A percentile compares a stretch with the other conserved stretches of the same genome.
phyloP scores from a whole-genome alignment of 441 rosid genomes.

The Arabidopsis lyrata region DNA sequence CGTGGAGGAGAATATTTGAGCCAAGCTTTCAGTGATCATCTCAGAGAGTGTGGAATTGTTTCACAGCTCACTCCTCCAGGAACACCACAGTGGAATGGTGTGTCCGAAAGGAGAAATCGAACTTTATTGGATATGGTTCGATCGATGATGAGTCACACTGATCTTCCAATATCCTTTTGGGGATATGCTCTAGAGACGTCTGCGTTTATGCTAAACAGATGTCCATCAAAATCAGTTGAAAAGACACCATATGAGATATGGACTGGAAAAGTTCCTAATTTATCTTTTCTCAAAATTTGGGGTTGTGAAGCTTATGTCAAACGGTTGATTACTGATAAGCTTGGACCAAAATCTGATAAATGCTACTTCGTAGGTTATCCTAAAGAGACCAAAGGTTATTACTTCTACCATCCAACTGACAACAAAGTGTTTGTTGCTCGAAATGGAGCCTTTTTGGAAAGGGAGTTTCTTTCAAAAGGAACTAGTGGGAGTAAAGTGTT shows the following conservation, averaged over 20 bases:
- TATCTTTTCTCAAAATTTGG: background rate
- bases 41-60: background rate
- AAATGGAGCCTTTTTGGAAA: background rate
- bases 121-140: slow-evolving; percentile 10
- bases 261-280: background rate
- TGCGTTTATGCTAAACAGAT: background rate
- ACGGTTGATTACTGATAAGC: background rate
- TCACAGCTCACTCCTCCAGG: background rate
- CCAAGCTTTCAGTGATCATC: slow-evolving; percentile 1
- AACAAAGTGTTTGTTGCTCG: slow-evolving; percentile 5
- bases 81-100: slow-evolving; percentile 12
- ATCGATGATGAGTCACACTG: background rate
- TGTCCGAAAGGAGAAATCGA: background rate
- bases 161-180: slow-evolving; percentile 2
- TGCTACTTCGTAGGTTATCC: background rate
- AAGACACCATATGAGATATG: slow-evolving; percentile 23
- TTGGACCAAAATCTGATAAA: background rate
- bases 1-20: background rate
- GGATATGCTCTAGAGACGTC: background rate
- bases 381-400: background rate
- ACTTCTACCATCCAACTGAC: background rate
- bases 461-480: background rate
- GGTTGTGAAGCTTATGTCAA: slow-evolving; percentile 2
- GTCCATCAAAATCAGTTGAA: slow-evolving; percentile 9
- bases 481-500: background rate